Evolutionary conservation across 345 rosid species (phyloP).

Genomic region (Eucalyptus microcorys): DNA sequence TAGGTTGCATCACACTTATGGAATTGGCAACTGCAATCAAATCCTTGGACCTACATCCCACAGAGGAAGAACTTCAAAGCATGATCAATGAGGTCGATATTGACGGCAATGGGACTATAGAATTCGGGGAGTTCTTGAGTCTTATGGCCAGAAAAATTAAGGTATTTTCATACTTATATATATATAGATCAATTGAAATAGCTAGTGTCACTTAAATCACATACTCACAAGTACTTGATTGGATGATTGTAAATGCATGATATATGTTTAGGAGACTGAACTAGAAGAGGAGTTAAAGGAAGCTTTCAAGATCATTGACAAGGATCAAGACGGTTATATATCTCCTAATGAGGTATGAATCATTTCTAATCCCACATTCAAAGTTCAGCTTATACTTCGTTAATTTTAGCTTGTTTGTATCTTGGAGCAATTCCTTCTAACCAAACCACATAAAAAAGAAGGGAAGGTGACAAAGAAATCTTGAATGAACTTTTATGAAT

Average conservation of each 20-base stretch:
- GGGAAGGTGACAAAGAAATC: background rate
- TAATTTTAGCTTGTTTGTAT: background rate
- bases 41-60: slow-evolving; percentile 39
- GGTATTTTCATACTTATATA: slow-evolving; percentile 4
- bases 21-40: slow-evolving; percentile 43
- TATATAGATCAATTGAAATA: background rate
- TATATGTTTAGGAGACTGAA: slow-evolving; percentile 30
- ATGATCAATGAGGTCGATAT: slow-evolving; percentile 57
- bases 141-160: slow-evolving; percentile 63
- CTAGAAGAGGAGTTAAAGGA: slow-evolving; percentile 42
- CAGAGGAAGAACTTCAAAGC: slow-evolving; percentile 48
- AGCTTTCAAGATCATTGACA: slow-evolving; percentile 62
- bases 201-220: background rate
- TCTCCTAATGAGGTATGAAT: slow-evolving; percentile 44
- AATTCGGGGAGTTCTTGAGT: slow-evolving; percentile 56
- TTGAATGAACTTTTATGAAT: background rate
- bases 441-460: background rate
- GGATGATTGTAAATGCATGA: background rate
- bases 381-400: background rate
- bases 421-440: background rate
- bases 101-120: slow-evolving; percentile 50
- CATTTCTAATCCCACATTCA: background rate
- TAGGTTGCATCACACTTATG: slow-evolving; percentile 52
- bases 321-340: slow-evolving; percentile 56
- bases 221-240: background rate